Conservation (phyloP, 768 basidiomycete species). For the Leccinum boreale region DNA sequence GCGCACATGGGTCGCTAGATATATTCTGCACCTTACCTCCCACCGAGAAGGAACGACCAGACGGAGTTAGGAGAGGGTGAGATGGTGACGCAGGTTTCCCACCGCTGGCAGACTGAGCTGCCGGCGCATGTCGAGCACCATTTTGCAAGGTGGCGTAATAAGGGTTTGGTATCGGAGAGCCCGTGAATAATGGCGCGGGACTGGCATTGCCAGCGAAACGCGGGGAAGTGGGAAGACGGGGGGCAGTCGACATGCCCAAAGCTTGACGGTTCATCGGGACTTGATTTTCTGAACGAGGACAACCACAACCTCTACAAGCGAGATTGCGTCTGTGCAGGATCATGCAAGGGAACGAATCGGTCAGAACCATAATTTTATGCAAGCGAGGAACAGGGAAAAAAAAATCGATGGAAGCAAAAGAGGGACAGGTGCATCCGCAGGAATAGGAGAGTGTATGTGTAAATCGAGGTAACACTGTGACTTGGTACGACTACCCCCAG, state of each 20-base stretch:
- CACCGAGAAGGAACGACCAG: conserved; percentile 70
- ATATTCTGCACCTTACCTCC: conserved; percentile 82
- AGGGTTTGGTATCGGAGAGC: conserved; percentile 23
- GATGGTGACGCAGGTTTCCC: conserved; percentile 41
- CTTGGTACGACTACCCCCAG: conserved; percentile 7
- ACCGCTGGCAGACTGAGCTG: conserved; percentile 17
- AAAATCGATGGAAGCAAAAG: conserved; percentile 5
- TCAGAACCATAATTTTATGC: conserved; percentile 37
- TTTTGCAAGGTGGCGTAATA: conserved; percentile 23
- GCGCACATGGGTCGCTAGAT: conserved; percentile 63
- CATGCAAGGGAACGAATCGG: conserved; percentile 47
- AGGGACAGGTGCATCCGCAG: conserved; percentile 1
- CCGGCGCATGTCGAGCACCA: conserved; percentile 25
- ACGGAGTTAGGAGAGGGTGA: conserved; percentile 79
- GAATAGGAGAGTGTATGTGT: conserved; percentile 32
- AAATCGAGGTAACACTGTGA: conserved; percentile 22
- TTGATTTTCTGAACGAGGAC: conserved; percentile 45
- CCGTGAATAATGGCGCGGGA: conserved; percentile 14
- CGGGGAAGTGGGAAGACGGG: conserved; percentile 24
- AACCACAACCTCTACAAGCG: conserved; percentile 75
- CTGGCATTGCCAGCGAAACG: conserved; percentile 22
- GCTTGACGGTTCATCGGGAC: conserved; percentile 31
- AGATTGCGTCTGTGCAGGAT: conserved; percentile 67
- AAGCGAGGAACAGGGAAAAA: conserved; percentile 10
- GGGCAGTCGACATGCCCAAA: conserved; percentile 19